A percentile compares a stretch with the other conserved stretches of the same genome.
Conservation (phyloP, 2,329 filamentous ascomycete species). For the Fusarium sp. region DNA sequence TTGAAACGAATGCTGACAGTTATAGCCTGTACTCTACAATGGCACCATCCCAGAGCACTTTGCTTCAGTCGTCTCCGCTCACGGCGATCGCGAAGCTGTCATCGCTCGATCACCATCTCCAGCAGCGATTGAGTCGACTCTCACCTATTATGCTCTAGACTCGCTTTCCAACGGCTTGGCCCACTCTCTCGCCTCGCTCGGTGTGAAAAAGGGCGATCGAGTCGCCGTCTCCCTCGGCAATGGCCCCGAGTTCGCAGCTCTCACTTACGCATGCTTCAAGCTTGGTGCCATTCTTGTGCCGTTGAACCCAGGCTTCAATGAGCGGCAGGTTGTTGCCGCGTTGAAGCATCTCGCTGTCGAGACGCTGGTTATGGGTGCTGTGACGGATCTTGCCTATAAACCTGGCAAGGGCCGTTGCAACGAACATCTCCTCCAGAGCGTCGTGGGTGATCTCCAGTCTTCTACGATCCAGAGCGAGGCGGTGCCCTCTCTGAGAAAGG, state of each 20-base stretch:
- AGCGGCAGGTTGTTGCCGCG: conserved; percentile 77
- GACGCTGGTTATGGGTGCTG: conserved; percentile 82
- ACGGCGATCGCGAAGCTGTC: conserved; percentile 70
- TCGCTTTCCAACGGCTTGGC: conserved; percentile 77
- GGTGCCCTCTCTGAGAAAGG: conserved; percentile 72
- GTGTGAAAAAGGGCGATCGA: conserved; percentile 81
- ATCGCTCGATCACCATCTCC: conserved; percentile 57
- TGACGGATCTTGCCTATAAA: conserved; percentile 80
- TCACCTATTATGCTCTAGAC: conserved; percentile 81
- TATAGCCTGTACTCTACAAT: conserved; percentile 69
- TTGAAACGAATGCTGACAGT: background rate
- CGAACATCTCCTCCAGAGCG: conserved; percentile 54
- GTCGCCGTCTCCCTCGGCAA: conserved; percentile 90
- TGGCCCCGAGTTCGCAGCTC: conserved; percentile 79
- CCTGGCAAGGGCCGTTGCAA: conserved; percentile 64
- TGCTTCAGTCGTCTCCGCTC: conserved; percentile 65
- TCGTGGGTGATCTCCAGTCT: conserved; percentile 54
- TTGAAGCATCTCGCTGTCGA: conserved; percentile 76
- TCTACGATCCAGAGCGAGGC: conserved; percentile 50
- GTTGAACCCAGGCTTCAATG: conserved; percentile 88
- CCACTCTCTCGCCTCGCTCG: conserved; percentile 70
- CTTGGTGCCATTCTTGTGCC: conserved; percentile 94
- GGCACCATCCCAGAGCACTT: conserved; percentile 79
- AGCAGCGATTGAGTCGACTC: conserved; percentile 64
- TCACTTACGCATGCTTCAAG: conserved; percentile 92